Percentiles rank a stretch among this genome's conserved stretches.
phyloP scores from a whole-genome alignment of 176 grass and related monocot species.

The Lolium perenne region DNA sequence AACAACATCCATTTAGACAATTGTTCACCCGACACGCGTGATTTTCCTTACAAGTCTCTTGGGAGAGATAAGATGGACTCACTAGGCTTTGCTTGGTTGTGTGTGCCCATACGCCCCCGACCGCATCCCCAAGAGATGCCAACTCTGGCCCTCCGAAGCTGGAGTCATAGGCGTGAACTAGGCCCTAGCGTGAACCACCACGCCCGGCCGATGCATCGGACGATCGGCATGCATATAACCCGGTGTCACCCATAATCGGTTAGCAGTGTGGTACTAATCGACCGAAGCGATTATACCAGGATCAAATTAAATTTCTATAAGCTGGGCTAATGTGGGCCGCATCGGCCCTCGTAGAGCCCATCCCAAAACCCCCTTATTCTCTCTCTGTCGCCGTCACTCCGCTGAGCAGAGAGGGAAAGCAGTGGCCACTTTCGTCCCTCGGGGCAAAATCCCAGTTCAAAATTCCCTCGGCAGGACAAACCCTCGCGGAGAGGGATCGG shows the following conservation, averaged over 20 bases:
- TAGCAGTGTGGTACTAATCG: neutral
- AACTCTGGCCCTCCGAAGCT: neutral
- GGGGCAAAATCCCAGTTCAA: slow-evolving; percentile 21
- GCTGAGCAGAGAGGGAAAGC: neutral
- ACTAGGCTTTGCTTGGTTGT: no score
- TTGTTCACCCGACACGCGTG: no score
- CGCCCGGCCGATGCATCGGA: neutral
- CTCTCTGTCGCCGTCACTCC: neutral
- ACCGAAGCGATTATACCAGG: no score
- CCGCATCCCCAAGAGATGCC: no score
- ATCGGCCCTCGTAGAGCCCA: no score
- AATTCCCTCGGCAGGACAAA: slow-evolving; percentile 32
- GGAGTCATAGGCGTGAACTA: neutral
- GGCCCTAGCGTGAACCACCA: neutral
- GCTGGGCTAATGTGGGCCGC: no score
- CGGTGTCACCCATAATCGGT: neutral
- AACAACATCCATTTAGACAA: no score
- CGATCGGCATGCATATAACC: neutral
- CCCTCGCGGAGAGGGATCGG: slow-evolving; percentile 20
- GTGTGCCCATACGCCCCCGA: no score
- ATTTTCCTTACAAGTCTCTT: no score
- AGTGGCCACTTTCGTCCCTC: neutral
- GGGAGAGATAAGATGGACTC: no score
- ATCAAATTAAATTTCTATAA: no score
- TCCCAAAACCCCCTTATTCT: neutral